A percentile compares a stretch with the other conserved stretches of the same genome.
Evolutionary conservation across 2,329 filamentous ascomycete species (phyloP).

Genomic region (Fonsecaea monophora): DNA sequence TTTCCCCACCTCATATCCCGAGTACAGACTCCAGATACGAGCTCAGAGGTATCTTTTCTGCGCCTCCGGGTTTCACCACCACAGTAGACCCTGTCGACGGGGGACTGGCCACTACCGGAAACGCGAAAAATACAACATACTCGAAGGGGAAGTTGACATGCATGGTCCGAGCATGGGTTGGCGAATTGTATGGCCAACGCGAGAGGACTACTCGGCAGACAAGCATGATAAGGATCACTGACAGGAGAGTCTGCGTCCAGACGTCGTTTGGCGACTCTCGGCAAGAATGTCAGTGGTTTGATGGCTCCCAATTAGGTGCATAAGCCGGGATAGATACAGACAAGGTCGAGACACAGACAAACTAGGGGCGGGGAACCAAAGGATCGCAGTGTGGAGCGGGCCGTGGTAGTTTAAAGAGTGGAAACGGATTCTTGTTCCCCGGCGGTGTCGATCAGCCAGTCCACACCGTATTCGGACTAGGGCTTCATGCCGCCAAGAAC

Average conservation of each 20-base stretch:
- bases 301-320: background rate
- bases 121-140: background rate
- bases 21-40: background rate
- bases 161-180: background rate
- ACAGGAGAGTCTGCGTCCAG: background rate
- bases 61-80: background rate
- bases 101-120: background rate
- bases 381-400: background rate
- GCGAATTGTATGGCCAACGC: background rate
- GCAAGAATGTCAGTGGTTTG: background rate
- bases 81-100: background rate
- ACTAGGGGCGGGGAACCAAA: background rate
- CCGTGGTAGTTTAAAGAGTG: background rate
- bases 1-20: background rate
- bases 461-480: background rate
- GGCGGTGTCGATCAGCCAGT: background rate
- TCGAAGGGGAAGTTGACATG: background rate
- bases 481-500: background rate
- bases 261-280: background rate
- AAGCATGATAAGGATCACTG: constrained; percentile 1
- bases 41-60: background rate
- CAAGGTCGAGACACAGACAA: background rate
- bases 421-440: background rate
- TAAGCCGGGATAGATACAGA: background rate
- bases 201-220: background rate